Evolutionary conservation across 1,284 basidiomycete genomes (phyloP), one percentile per base, ranked within the genome.

Genomic region (Ceratobasidium sp.): DNA sequence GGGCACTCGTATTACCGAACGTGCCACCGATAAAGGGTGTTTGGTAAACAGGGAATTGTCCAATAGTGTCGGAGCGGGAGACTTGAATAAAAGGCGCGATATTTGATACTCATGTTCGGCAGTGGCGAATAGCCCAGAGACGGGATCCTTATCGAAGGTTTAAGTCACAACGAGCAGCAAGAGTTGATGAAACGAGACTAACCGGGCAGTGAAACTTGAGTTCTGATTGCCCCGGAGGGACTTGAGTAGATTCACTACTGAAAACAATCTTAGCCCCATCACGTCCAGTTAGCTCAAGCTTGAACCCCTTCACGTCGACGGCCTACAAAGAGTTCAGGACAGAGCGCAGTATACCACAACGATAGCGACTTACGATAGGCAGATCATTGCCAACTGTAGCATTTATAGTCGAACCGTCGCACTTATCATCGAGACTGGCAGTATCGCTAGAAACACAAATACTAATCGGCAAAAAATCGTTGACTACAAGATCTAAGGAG

Each of bases 321-420:
- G 76, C 71, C 82, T 83, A 64, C 48, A 14, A 14, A 54, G 19
- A 6, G 65, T 33, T 36, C 17, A 36, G n/a, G n/a, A n/a, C n/a
- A n/a, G n/a, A n/a, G n/a, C n/a, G n/a, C n/a, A n/a, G n/a, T n/a
- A n/a, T n/a, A n/a, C n/a, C n/a, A n/a, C n/a, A n/a, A n/a, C n/a
- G n/a, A n/a, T n/a, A n/a, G n/a, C n/a, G n/a, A 84, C 90, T 81
- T 82, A 95, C 94, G 78, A 92, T 93, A 67, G 93, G 92, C 27
- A 96, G 80, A 57, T 83, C 82, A 79, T 94, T 96, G 48, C 82
- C 81, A 36, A 95, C 82, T 1, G 83, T 83, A 6, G 90, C 86
- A 75, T 87, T 83, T 17, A 95, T 79, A 63, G 85, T 86, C 48
- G 87, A 88, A 0, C 91, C 91, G 80, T 96, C 94, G 76, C 89